Conservation (phyloP, 331 rosid species). For the Ulmus americana region DNA sequence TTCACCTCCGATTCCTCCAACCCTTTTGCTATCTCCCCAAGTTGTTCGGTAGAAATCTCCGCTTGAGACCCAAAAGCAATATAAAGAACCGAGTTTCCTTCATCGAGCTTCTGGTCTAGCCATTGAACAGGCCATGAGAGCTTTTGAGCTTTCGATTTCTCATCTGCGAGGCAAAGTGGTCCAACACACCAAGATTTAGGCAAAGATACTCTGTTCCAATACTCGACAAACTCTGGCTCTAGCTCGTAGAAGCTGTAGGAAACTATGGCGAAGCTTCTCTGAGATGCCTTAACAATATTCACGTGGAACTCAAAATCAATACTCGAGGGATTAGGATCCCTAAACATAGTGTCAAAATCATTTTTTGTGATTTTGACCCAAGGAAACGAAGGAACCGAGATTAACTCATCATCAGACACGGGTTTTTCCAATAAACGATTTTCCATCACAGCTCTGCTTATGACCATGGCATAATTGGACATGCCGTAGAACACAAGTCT, state of each 20-base stretch:
- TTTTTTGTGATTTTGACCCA: conserved; percentile 35
- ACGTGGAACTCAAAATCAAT: not conserved
- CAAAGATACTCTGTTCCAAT: not conserved
- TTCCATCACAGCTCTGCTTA: not conserved
- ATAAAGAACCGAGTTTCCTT: conserved; percentile 30
- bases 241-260: conserved; percentile 48
- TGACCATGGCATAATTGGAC: not conserved
- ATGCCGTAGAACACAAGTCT: conserved; percentile 31
- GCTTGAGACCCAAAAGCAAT: conserved; percentile 59
- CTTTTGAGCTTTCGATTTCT: not conserved
- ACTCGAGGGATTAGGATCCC: not conserved
- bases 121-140: conserved; percentile 27
- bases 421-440: not conserved
- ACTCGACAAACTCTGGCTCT: conserved; percentile 41
- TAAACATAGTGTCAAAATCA: conserved; percentile 14
- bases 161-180: conserved; percentile 35
- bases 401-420: conserved; percentile 3
- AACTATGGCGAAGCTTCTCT: conserved; percentile 23
- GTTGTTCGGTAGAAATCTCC: conserved; percentile 31
- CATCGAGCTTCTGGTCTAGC: conserved; percentile 36
- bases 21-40: conserved; percentile 42
- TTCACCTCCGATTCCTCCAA: conserved; percentile 38
- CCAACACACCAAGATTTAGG: conserved; percentile 41
- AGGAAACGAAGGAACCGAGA: conserved; percentile 36
- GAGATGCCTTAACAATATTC: not conserved